These are phyloP conservation scores for Xylaria polymorpha DNA, from an alignment of 2,329 filamentous ascomycete species.

Conservation along the genomic window DNA sequence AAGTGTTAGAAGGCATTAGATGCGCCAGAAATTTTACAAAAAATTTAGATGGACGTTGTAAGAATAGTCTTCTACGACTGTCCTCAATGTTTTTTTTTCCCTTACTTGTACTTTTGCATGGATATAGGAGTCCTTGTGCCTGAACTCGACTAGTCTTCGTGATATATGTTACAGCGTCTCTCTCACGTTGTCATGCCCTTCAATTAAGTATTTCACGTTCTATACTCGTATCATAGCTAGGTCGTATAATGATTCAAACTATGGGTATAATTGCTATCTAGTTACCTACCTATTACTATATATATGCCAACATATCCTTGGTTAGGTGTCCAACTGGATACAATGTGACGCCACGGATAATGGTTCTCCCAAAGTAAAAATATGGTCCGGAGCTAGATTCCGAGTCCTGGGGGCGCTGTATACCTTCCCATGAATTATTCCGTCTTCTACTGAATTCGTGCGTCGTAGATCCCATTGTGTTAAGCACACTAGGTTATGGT, in stretches of 20 bases:
- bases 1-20: neutral
- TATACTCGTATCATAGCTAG: neutral
- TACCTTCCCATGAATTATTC: neutral
- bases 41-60: conserved; percentile 2
- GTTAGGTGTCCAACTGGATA: neutral
- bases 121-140: neutral
- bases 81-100: neutral
- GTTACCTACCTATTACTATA: neutral
- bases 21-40: neutral
- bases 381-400: neutral
- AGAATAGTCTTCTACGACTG: neutral
- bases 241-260: neutral
- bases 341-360: neutral
- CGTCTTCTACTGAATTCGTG: neutral
- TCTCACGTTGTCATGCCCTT: too few species aligned
- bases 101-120: too few species aligned
- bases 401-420: neutral
- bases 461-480: neutral
- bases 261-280: conserved; percentile 13
- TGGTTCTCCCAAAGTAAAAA: neutral
- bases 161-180: too few species aligned
- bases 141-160: neutral
- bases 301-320: neutral
- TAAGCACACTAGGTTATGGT: too few species aligned
- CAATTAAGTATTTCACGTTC: neutral